Percentiles rank a stretch among this genome's conserved stretches.
Conservation (phyloP, 352 stramenopile species). For the Lagenidium giganteum region DNA sequence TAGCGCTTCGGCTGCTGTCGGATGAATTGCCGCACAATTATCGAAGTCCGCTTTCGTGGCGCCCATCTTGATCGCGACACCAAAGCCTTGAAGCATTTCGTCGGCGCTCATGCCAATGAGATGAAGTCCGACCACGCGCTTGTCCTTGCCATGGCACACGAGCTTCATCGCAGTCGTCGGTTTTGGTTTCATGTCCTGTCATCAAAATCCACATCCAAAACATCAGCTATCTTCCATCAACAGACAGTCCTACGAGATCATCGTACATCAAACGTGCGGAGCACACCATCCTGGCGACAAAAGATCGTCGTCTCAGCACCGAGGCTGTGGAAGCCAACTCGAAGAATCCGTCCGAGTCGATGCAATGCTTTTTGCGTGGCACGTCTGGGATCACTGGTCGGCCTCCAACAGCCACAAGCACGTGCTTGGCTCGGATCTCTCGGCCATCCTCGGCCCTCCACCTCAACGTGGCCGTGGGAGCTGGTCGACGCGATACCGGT, state of each 20-base stretch:
- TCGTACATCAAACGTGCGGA: constrained; percentile 87
- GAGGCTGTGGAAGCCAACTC: constrained; percentile 90
- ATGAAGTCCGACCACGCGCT: constrained; percentile 95
- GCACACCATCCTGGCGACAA: constrained; percentile 79
- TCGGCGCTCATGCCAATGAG: constrained; percentile 91
- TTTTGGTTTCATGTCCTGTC: constrained; percentile 61
- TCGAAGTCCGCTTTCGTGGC: constrained; percentile 97
- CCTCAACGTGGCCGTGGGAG: constrained; percentile 64
- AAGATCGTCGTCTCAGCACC: constrained; percentile 90
- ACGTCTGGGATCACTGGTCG: constrained; percentile 55
- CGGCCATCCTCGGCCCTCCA: constrained; percentile 68
- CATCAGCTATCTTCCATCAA: too few relatives aligned
- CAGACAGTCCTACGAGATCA: constrained; percentile 85
- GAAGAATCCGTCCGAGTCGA: constrained; percentile 97
- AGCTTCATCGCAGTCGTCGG: constrained; percentile 94
- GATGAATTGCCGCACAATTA: constrained; percentile 93
- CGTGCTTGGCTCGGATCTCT: constrained; percentile 44
- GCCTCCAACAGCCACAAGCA: constrained; percentile 61
- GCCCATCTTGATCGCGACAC: constrained; percentile 97
- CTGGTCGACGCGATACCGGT: constrained; percentile 88
- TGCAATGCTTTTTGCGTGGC: constrained; percentile 87
- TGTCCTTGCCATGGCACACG: constrained; percentile 75
- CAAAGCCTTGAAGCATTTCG: constrained; percentile 98
- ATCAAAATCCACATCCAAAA: too few relatives aligned
- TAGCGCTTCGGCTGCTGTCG: constrained; percentile 95